Evolutionary conservation across 768 basidiomycete species (phyloP), one percentile per base, ranked within the genome.

Genomic region (Leccinum subgranulosum): DNA sequence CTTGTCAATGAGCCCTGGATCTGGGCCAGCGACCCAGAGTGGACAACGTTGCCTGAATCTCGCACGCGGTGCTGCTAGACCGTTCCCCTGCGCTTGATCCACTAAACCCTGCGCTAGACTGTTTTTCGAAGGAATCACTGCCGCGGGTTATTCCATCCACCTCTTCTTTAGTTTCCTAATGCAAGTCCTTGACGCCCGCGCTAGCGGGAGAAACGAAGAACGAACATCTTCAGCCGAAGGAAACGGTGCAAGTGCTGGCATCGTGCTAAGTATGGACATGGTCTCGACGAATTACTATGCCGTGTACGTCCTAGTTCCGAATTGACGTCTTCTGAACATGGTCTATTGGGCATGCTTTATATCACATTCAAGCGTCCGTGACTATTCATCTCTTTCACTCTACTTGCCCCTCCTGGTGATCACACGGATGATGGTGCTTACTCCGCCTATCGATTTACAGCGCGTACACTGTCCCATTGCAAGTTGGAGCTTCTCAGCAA

Each of bases 391-490:
- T 15, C 39, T 3, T 46, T 17, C 33, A 2, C 17, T 21, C 28
- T 51, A 33, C 54, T 53, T 21, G 36, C 43, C 48, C 46, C 15
- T 43, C 14, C 47, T 48, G 54, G 49, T 27, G 34, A 51, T 21
- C 14, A 17, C 36, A 19, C 10, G 27, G 27, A 27, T 6, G 27
- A 33, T 14, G 21, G 19, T 11, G 23, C 45, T 58, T 41, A 60
- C 55, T 45, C 50, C 2, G 11, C 33, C 28, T 10, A 43, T 54
- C 45, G n/a, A 49, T 53, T 34, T 45, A 2, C 64, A 91, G 89
- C 27, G 77, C 81, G 5, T 91, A 92, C 67, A 84, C 84, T 2
- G 69, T 89, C n/a, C 76, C 83, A 4, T 74, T 87, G 5, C 70
- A 65, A 19, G 74, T 90, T 23, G 88, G 90, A 11, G 53, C 69